Evolutionary conservation across 352 stramenopile species (phyloP).

Genomic region (Peronospora farinosa): DNA sequence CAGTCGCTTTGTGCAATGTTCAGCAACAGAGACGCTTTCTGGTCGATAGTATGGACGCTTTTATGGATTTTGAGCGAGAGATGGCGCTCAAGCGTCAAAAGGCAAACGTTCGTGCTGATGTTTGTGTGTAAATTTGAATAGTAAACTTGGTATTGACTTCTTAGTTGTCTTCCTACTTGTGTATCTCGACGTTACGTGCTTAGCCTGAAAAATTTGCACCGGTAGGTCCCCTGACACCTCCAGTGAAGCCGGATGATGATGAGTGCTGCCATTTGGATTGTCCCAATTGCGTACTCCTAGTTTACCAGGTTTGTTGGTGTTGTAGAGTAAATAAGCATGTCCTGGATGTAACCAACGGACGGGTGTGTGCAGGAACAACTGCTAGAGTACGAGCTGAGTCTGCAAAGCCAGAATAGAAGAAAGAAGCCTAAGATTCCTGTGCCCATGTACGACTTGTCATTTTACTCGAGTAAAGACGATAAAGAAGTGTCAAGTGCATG

Average conservation of each 20-base stretch:
- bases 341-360: background rate
- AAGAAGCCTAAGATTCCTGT: slow-evolving; percentile 22
- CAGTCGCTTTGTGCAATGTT: background rate
- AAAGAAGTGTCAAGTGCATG: slow-evolving; percentile 26
- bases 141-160: slow-evolving; percentile 2
- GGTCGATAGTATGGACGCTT: slow-evolving; percentile 60
- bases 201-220: slow-evolving; percentile 21
- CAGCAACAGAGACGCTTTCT: slow-evolving; percentile 23
- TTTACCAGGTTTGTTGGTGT: slow-evolving; percentile 61
- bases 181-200: background rate
- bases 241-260: slow-evolving; percentile 61
- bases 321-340: background rate
- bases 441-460: slow-evolving; percentile 46
- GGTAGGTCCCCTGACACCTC: slow-evolving; percentile 38
- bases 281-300: slow-evolving; percentile 80
- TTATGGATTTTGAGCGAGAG: slow-evolving; percentile 82
- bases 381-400: slow-evolving; percentile 74
- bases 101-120: slow-evolving; percentile 22
- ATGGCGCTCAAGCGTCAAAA: slow-evolving; percentile 62
- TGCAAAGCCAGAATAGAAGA: slow-evolving; percentile 26
- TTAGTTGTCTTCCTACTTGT: background rate
- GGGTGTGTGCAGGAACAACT: slow-evolving; percentile 55
- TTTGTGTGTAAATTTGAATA: background rate
- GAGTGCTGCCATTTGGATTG: slow-evolving; percentile 83
- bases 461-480: slow-evolving; percentile 35